Base-by-base conservation (phyloP, 2,329 filamentous ascomycete genomes). In the Penicillium decumbens region DNA sequence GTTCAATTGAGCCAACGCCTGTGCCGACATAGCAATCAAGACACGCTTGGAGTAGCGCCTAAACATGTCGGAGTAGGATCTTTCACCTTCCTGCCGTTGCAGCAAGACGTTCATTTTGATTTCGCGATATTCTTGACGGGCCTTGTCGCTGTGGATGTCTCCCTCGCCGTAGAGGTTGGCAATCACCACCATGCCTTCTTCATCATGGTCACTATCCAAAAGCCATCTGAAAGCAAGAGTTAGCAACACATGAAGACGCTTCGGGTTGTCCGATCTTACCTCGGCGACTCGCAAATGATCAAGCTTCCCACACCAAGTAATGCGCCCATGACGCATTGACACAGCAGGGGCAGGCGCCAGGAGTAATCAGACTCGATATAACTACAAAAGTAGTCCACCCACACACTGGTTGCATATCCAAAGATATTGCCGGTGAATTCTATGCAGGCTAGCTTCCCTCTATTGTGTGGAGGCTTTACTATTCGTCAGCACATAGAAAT, bases 71-170 rank as follows among this genome's bases (percentile, higher is more conserved):
- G 72, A 62, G 70, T 97, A 98, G 0, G 88, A 84, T 59, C 93
- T 82, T 74, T 97, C 93, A 61, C 93, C 93, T 73, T 98, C 93
- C 73, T 95, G 90, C 44, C 93, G 88, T 69, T 92, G 85, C 23
- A 97, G 77, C 29, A 98, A 80, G 27, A 98, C 93, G 63, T 92
- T 85, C 89, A 96, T 95, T 77, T 98, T 98, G 76, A 98, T 98
- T 65, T 97, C 93, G 62, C 92, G 88, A 72, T 95, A 98, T 71
- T 98, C 93, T 48, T 96, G 91, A 50, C 91, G 84, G 1, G 93
- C 93, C 71, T 95, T 93, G 51, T 85, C 75, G 68, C 95, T 88
- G 72, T 96, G 91, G 53, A 97, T 91, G 68, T 98, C 93, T 53
- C 93, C 93, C 65, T 88, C 89, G 47, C 93, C 93, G 65, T 97